Percentiles rank a stretch among this genome's conserved stretches.
phyloP scores from a whole-genome alignment of 768 basidiomycete genomes.

The Tulasnella sp. region DNA sequence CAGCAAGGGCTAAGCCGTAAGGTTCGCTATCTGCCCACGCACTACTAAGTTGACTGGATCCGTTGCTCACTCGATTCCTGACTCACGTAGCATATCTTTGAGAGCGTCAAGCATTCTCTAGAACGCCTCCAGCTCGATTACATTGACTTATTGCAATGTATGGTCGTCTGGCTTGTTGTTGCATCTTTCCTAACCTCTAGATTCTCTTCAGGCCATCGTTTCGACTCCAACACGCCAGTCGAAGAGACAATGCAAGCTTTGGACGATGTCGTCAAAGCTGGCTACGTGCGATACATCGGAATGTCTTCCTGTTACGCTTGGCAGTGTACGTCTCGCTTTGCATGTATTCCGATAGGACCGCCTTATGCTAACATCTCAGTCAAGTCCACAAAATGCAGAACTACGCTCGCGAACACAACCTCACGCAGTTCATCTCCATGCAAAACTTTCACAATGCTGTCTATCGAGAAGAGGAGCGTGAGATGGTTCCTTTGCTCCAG shows the following conservation, averaged over 20 bases:
- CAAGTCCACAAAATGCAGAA: conserved; percentile 28
- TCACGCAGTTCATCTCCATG: conserved; percentile 27
- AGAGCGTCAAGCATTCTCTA: conserved; percentile 43
- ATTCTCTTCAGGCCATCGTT: conserved; percentile 36
- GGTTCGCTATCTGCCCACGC: conserved; percentile 34
- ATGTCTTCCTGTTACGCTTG: conserved; percentile 39
- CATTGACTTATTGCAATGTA: conserved; percentile 48
- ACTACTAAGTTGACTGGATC: neutral
- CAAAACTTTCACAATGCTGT: conserved; percentile 27
- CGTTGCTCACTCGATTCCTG: neutral
- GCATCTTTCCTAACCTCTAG: conserved; percentile 13
- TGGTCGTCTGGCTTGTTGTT: neutral
- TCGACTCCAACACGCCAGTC: conserved; percentile 43
- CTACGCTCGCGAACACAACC: conserved; percentile 14
- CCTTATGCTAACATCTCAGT: neutral
- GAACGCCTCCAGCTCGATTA: conserved; percentile 46
- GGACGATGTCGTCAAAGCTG: conserved; percentile 39
- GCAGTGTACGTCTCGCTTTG: conserved; percentile 25
- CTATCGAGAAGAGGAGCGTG: conserved; percentile 34
- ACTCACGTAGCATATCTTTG: conserved; percentile 48
- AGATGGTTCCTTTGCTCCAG: conserved; percentile 31
- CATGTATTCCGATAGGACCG: neutral
- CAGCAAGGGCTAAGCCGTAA: conserved; percentile 53
- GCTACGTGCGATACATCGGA: conserved; percentile 49
- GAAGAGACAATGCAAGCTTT: conserved; percentile 51